Evolutionary conservation across 108 stramenopile species (phyloP).

Genomic region (Bacterosira constricta): DNA sequence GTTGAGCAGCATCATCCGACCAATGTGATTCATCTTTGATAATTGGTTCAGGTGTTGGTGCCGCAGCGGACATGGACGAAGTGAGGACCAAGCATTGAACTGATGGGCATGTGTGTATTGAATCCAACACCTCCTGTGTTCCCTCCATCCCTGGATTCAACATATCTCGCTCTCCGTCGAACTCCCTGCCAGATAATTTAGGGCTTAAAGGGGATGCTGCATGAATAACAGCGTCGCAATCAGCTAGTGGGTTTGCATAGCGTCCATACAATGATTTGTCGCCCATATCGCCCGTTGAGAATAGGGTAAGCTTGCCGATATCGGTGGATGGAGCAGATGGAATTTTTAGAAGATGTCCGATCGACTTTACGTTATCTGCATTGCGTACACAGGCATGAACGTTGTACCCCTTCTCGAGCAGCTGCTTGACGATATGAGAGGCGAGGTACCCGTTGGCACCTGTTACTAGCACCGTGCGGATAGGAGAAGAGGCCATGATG

Average conservation of each 20-base stretch:
- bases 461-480: conserved; percentile 54
- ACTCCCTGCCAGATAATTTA: conserved; percentile 22
- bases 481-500: conserved; percentile 1
- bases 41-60: conserved; percentile 24
- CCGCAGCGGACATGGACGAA: conserved; percentile 35
- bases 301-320: conserved; percentile 31
- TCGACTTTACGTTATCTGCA: conserved; percentile 18
- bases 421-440: conserved; percentile 58
- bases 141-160: conserved; percentile 34
- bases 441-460: conserved; percentile 83
- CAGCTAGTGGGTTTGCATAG: conserved; percentile 14
- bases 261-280: conserved; percentile 3
- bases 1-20: conserved; percentile 28
- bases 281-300: conserved; percentile 45
- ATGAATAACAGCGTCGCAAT: conserved; percentile 42
- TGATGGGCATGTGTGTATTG: neutral
- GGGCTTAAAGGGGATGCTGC: conserved; percentile 33
- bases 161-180: conserved; percentile 37
- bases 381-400: conserved; percentile 47
- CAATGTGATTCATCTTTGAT: conserved; percentile 38
- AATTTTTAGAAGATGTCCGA: conserved; percentile 25
- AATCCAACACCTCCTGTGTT: conserved; percentile 23
- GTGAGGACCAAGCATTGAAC: conserved; percentile 32
- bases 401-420: conserved; percentile 29
- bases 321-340: conserved; percentile 14